Conservation (phyloP, 148 eudicot species). For the Salicornia ramosissima region DNA sequence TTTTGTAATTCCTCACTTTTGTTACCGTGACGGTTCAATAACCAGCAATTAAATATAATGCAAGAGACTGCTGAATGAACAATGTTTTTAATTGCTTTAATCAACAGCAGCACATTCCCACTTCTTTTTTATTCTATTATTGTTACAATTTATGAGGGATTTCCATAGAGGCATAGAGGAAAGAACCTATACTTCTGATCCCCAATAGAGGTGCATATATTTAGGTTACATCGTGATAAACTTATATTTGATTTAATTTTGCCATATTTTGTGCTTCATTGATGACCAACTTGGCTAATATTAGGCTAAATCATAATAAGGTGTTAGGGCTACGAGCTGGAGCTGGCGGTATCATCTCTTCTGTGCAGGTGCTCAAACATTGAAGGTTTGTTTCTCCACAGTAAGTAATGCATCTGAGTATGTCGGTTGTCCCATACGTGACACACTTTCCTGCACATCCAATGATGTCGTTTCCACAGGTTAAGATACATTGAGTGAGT, state of each 20-base stretch:
- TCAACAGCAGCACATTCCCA: not conserved
- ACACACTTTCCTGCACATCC: conserved; percentile 16
- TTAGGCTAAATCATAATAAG: not conserved
- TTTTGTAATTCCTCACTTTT: not conserved
- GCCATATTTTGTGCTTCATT: not conserved
- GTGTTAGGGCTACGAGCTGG: not conserved
- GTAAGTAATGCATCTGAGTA: not conserved
- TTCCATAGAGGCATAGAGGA: too few relatives aligned
- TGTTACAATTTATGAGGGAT: too few relatives aligned
- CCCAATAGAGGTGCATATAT: not conserved
- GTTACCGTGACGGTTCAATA: not conserved
- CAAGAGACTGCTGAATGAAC: not conserved
- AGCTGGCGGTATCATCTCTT: not conserved
- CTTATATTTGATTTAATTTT: not conserved
- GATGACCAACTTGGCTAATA: not conserved
- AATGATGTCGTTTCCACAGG: conserved; percentile 10
- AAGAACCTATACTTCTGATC: too few relatives aligned
- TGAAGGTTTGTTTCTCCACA: conserved; percentile 5
- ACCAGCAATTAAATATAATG: not conserved
- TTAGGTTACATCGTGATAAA: not conserved
- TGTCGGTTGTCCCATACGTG: not conserved
- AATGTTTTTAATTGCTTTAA: not conserved
- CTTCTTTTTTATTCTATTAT: not conserved
- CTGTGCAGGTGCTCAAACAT: conserved; percentile 15
- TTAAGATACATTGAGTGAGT: not conserved